Conservation (phyloP, 2,329 filamentous ascomycete genomes). For the Phoma herbarum region DNA sequence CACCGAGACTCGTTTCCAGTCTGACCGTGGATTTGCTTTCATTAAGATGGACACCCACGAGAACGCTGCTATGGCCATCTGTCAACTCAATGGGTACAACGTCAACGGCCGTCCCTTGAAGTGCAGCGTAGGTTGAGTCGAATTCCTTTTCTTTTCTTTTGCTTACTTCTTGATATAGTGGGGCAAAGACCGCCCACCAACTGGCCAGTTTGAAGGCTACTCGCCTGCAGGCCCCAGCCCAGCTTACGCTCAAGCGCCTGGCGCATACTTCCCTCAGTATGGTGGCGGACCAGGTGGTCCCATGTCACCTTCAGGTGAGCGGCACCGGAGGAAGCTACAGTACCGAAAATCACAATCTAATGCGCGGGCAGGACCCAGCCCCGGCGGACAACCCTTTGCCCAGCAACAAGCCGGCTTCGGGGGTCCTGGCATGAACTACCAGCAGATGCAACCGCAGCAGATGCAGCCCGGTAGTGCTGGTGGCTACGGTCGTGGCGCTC, state of each 20-base stretch:
- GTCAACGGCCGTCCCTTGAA: constrained; percentile 96
- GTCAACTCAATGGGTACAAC: constrained; percentile 96
- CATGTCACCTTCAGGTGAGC: constrained; percentile 68
- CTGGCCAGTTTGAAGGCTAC: constrained; percentile 81
- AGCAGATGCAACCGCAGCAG: constrained; percentile 44
- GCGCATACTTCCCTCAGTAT: constrained; percentile 92
- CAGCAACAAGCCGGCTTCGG: constrained; percentile 67
- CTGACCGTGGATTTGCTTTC: constrained; percentile 96
- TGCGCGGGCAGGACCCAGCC: constrained; percentile 60
- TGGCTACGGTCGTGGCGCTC: constrained; percentile 81
- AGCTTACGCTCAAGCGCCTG: constrained; percentile 81
- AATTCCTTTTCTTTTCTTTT: constrained; percentile 28
- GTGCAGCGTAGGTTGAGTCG: constrained; percentile 83
- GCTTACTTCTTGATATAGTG: constrained; percentile 68
- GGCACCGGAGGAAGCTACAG: constrained; percentile 46
- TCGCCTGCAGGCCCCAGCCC: constrained; percentile 78
- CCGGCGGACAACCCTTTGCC: constrained; percentile 69
- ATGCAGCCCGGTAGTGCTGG: constrained; percentile 72
- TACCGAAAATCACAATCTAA: constrained; percentile 51
- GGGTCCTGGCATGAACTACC: constrained; percentile 62
- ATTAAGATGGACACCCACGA: constrained; percentile 99
- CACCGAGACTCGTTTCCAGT: constrained; percentile 96
- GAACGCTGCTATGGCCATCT: constrained; percentile 98
- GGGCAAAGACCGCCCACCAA: constrained; percentile 98
- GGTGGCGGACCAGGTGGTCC: constrained; percentile 68